phyloP scores from a whole-genome alignment of 2,329 filamentous ascomycete species.

The Salinomyces thailandicus region DNA sequence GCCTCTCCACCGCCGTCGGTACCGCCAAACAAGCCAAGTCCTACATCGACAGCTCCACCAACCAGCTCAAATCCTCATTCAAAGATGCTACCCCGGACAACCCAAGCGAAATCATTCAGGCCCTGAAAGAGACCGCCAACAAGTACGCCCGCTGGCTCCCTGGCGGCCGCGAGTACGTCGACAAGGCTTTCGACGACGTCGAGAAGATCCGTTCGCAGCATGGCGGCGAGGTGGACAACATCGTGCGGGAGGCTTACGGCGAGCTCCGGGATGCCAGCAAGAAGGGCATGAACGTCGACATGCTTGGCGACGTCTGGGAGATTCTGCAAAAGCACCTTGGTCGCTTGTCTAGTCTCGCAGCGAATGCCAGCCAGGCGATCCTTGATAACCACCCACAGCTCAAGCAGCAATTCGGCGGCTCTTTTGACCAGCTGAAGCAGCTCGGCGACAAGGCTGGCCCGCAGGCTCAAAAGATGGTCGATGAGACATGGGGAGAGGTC shows the following conservation, averaged over 20 bases:
- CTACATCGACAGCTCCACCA: constrained; percentile 46
- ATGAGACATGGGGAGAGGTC: constrained; percentile 59
- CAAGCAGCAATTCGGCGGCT: constrained; percentile 61
- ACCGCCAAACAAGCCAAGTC: constrained; percentile 48
- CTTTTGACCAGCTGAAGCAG: constrained; percentile 57
- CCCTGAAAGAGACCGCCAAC: constrained; percentile 55
- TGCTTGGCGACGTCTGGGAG: constrained; percentile 50
- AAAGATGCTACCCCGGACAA: constrained; percentile 47
- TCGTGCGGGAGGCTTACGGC: constrained; percentile 56
- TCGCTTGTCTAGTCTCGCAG: constrained; percentile 50
- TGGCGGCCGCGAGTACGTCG: constrained; percentile 57
- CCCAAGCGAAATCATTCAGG: constrained; percentile 56
- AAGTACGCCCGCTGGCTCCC: constrained; percentile 64
- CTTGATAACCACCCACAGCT: constrained; percentile 63
- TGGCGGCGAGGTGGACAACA: constrained; percentile 57
- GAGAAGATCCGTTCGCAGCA: constrained; percentile 59
- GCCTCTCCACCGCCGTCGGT: constrained; percentile 38
- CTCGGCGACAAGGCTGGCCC: constrained; percentile 61
- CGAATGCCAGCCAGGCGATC: constrained; percentile 53
- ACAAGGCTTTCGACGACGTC: constrained; percentile 59
- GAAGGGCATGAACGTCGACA: constrained; percentile 52
- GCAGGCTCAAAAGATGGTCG: constrained; percentile 65
- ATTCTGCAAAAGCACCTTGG: constrained; percentile 52
- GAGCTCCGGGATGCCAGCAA: constrained; percentile 51
- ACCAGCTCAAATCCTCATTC: constrained; percentile 41